A percentile compares a stretch with the other conserved stretches of the same genome.
These are phyloP conservation scores for Corchorus capsularis DNA, from an alignment of 345 rosid species.

Conservation along the genomic window DNA sequence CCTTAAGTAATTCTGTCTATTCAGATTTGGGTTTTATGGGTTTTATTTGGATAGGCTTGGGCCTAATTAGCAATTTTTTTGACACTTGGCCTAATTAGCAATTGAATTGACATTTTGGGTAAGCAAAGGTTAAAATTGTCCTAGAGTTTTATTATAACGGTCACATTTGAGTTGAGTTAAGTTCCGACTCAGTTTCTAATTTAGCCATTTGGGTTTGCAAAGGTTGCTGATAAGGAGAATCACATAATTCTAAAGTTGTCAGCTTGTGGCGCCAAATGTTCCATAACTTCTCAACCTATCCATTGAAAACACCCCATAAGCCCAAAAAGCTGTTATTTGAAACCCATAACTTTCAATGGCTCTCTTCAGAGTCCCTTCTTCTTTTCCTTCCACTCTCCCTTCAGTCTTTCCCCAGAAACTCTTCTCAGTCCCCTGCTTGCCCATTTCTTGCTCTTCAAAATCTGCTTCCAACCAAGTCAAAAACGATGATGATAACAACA, in stretches of 20 bases:
- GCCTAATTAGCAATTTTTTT: not conserved
- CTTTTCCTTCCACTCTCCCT: constrained; percentile 30
- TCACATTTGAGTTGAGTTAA: not conserved
- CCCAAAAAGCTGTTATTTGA: not conserved
- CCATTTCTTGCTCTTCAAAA: constrained; percentile 48
- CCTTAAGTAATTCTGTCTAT: no score
- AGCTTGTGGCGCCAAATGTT: constrained; percentile 35
- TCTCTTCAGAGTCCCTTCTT: constrained; percentile 28
- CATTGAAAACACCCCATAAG: not conserved
- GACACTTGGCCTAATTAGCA: not conserved
- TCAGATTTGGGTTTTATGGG: no score
- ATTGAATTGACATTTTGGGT: not conserved
- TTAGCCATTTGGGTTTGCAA: not conserved
- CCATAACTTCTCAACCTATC: constrained; percentile 1
- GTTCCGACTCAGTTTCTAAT: not conserved
- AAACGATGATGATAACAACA: constrained; percentile 19
- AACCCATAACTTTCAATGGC: constrained; percentile 32
- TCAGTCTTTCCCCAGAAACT: constrained; percentile 25
- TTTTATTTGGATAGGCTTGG: not conserved
- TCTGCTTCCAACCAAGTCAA: constrained; percentile 23
- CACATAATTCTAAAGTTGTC: constrained; percentile 2
- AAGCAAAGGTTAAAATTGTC: not conserved
- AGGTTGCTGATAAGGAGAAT: not conserved
- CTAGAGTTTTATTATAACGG: not conserved
- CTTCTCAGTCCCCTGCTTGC: constrained; percentile 12